Base-by-base conservation (phyloP, 2,329 filamentous ascomycete species). In the Aspergillus sp. region DNA sequence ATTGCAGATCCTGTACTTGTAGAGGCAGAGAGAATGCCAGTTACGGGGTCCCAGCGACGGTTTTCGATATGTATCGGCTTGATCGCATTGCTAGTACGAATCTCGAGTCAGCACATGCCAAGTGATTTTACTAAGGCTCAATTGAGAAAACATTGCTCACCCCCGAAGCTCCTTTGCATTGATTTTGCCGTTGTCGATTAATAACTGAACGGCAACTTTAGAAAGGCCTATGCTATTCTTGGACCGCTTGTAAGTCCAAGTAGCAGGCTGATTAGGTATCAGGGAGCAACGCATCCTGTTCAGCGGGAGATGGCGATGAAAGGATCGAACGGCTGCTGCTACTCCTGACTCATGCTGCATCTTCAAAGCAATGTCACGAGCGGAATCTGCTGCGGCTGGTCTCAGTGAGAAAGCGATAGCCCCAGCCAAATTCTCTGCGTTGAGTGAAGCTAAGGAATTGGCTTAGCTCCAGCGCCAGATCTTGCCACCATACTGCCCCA, bases 401-500 rank as follows among this genome's bases (percentile, higher is more conserved):
- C 72, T 77, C 0, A 83, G 71, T 55, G 78, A 81, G 55, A 74
- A 78, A 5, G 63, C 67, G 45, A 85, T 84, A 5, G 80, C 81
- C 1, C 76, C 74, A 0, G 80, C 77, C 1, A 85, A 70, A 12
- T 74, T 79, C 9, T 79, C 69, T 3, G 76, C 70, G 1, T 75
- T 80, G n/a, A 85, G 72, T 15, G 74, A 65, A 50, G 79, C 78
- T 80, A 74, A 0, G 80, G 79, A 13, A 85, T 79, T 0, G 82
- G 82, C 5, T 70, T 65, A 2, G 82, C 80, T 0, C 83, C 83
- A 25, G 82, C 82, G 4, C 81, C 80, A 1, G 81, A 78, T 54
- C 72, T 70, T 7, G 80, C 79, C 2, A 85, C 76, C 80, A 84
- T 83, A 15, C 78, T 69, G 7, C 82, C 83, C 83, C 83, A 85